These are phyloP conservation scores for Lepraria neglecta DNA, from an alignment of 495 filamentous ascomycete genomes.

Conservation along the genomic window DNA sequence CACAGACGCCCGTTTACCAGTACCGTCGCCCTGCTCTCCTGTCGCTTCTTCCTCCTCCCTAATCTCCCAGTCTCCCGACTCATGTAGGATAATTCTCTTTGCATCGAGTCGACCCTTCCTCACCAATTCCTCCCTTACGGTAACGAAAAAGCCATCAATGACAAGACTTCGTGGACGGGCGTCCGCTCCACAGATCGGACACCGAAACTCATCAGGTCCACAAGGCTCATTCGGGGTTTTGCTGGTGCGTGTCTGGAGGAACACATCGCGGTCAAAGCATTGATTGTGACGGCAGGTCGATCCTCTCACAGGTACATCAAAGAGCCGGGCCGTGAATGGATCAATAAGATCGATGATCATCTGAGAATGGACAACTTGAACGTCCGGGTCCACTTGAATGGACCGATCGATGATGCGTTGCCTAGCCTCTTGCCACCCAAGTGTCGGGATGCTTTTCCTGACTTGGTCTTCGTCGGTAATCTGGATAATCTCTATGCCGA, in stretches of 20 bases:
- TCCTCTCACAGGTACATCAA: constrained; percentile 62
- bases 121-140: constrained; percentile 48
- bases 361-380: constrained; percentile 55
- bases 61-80: constrained; percentile 54
- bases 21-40: constrained; percentile 24
- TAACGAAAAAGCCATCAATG: constrained; percentile 63
- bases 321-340: constrained; percentile 66
- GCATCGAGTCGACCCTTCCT: constrained; percentile 38
- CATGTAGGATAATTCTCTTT: constrained; percentile 51
- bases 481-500: constrained; percentile 59
- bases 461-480: constrained; percentile 47
- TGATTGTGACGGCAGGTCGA: constrained; percentile 60
- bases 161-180: constrained; percentile 63
- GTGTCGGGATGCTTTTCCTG: constrained; percentile 35
- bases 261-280: constrained; percentile 84
- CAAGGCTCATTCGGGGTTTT: constrained; percentile 44
- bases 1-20: constrained; percentile 12
- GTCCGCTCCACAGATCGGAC: constrained; percentile 70
- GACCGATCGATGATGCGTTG: constrained; percentile 37
- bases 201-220: constrained; percentile 70
- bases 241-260: constrained; percentile 57
- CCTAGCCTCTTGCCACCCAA: constrained; percentile 32
- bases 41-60: constrained; percentile 33
- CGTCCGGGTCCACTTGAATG: constrained; percentile 54
- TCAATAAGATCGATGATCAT: constrained; percentile 70